Evolutionary conservation across 345 rosid species (phyloP), one percentile per base, ranked within the genome.

Genomic region (Balakata baccata): DNA sequence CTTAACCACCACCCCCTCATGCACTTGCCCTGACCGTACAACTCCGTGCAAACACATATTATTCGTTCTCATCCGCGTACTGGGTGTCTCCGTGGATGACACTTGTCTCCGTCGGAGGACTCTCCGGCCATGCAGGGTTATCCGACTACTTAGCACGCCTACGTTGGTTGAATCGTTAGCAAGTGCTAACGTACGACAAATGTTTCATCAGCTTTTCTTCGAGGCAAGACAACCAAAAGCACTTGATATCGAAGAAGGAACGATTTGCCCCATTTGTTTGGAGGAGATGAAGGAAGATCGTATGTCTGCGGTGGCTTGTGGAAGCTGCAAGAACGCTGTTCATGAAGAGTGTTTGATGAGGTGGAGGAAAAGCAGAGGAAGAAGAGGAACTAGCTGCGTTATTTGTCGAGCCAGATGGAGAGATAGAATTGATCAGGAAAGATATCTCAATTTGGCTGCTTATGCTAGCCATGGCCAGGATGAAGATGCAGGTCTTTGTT

Each of bases 361-460:
- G 79, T 94, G 98, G 98, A 89, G 88, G 85, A 78, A 79, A 75
- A 92, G 91, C 50, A 75, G 90, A 53, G 92, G 98, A 61, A 85
- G 95, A 73, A 79, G 93, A 67, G 81, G 87, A 4, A 84, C 83
- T 0, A 87, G 71, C 37, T 92, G 97, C 52, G 97, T 89, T 58
- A 85, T 94, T 47, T 94, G 98, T 16, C 82, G 97, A 66, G 92
- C 93, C 8, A 83, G 93, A 84, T 94, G 98, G 97, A 80, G 86
- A 69, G 74, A 68, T 34, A 68, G 67, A 51, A 49, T 22, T 29
- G 50, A 68, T 60, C 80, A 78, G 25, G 81, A 77, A 0, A 77
- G 81, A 65, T 94, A 92, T 73, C 71, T 94, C 74, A 94, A 94
- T 83, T 86, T 94, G 80, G 86, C 88, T 18, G 87, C 92, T 51